These are phyloP conservation scores for Ramichloridium luteum DNA, from an alignment of 2,329 filamentous ascomycete genomes.

Conservation along the genomic window DNA sequence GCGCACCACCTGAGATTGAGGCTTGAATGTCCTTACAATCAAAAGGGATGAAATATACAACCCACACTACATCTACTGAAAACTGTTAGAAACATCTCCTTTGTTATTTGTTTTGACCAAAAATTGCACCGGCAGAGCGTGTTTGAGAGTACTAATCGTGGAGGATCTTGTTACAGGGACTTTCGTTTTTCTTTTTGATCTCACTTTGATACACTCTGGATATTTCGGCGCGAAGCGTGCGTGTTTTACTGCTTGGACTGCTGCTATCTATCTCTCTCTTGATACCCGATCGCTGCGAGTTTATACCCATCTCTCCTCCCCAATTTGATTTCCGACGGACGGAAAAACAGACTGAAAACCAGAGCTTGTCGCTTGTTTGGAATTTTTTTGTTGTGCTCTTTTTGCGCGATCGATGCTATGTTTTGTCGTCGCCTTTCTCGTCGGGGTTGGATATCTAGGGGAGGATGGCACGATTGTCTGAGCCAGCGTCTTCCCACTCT, in stretches of 20 bases:
- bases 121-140: not conserved
- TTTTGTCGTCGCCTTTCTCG: no score
- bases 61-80: not conserved
- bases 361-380: no score
- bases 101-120: not conserved
- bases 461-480: no score
- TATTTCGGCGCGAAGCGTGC: not conserved
- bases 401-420: no score
- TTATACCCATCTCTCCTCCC: not conserved
- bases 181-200: not conserved
- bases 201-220: not conserved
- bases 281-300: slow-evolving; percentile 1
- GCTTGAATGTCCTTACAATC: not conserved
- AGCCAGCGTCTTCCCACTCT: no score
- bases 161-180: no score
- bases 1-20: not conserved
- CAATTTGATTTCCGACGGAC: no score
- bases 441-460: no score
- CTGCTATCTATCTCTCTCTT: not conserved
- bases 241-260: slow-evolving; percentile 1
- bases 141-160: not conserved
- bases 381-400: no score
- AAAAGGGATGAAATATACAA: not conserved
- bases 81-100: not conserved
- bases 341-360: no score